Evolutionary conservation across 208 protist species (phyloP).

Genomic region (Leishmania aethiopica): DNA sequence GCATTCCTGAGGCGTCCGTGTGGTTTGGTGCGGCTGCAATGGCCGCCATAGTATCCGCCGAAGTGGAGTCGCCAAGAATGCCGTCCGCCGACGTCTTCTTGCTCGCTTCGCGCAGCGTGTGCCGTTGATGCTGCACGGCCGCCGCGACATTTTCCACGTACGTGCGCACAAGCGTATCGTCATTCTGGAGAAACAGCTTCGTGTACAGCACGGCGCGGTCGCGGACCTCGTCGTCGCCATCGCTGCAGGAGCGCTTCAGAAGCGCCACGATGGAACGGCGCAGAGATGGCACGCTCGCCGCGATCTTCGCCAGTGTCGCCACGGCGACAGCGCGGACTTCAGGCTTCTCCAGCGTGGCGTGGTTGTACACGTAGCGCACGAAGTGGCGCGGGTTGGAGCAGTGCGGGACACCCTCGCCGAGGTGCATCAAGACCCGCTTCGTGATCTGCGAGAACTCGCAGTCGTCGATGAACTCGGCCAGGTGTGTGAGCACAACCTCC

Average conservation of each 20-base stretch:
- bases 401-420: conserved; percentile 96
- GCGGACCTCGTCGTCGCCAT: conserved; percentile 98
- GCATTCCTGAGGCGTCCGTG: neutral
- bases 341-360: conserved; percentile 93
- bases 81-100: conserved; percentile 3
- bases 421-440: conserved; percentile 95
- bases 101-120: conserved; percentile 12
- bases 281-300: conserved; percentile 83
- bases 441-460: conserved; percentile 97
- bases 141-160: conserved; percentile 79
- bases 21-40: conserved; percentile 15
- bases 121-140: conserved; percentile 46
- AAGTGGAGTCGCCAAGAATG: conserved; percentile 6
- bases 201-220: conserved; percentile 96
- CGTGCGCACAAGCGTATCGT: conserved; percentile 63
- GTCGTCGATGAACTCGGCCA: conserved; percentile 99
- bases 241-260: conserved; percentile 91
- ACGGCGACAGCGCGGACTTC: conserved; percentile 96
- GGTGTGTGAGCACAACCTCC: conserved; percentile 90
- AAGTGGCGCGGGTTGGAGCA: conserved; percentile 87
- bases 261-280: conserved; percentile 89
- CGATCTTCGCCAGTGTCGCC: conserved; percentile 98
- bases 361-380: conserved; percentile 98
- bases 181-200: conserved; percentile 79
- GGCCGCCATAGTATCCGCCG: conserved; percentile 21